Evolutionary conservation across 108 stramenopile species (phyloP).

Genomic region (Stephanodiscus triporus): DNA sequence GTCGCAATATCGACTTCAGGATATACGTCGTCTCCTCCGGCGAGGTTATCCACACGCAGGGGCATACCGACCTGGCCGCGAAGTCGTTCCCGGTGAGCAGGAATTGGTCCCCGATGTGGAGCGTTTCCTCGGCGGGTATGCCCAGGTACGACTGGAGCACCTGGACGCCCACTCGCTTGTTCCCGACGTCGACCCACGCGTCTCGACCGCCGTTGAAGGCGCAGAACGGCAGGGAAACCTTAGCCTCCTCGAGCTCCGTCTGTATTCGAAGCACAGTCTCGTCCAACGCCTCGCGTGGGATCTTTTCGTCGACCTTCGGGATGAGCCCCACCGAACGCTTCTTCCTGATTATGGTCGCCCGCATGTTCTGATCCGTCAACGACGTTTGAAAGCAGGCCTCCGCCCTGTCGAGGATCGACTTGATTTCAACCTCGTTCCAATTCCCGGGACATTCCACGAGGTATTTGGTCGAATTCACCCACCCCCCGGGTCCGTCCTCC

Average conservation of each 20-base stretch:
- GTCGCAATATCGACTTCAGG: slow-evolving; percentile 78
- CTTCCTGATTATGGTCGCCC: slow-evolving; percentile 82
- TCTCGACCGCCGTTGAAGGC: slow-evolving; percentile 94
- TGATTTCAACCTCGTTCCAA: slow-evolving; percentile 77
- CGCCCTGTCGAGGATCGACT: slow-evolving; percentile 69
- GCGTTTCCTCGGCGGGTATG: slow-evolving; percentile 64
- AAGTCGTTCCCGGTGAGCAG: slow-evolving; percentile 92
- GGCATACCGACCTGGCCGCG: slow-evolving; percentile 83
- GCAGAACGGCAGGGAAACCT: slow-evolving; percentile 78
- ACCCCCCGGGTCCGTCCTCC: slow-evolving; percentile 85
- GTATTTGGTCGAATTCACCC: slow-evolving; percentile 81
- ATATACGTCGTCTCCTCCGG: slow-evolving; percentile 93
- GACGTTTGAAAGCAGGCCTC: slow-evolving; percentile 60
- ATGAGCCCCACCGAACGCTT: slow-evolving; percentile 87
- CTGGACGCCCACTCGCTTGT: slow-evolving; percentile 91
- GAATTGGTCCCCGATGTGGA: slow-evolving; percentile 77
- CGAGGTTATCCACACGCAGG: slow-evolving; percentile 92
- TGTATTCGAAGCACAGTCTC: slow-evolving; percentile 87
- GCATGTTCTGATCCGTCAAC: slow-evolving; percentile 70
- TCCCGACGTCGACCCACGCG: slow-evolving; percentile 93
- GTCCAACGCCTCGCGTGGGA: slow-evolving; percentile 88
- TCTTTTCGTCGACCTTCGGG: slow-evolving; percentile 58
- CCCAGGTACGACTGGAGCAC: slow-evolving; percentile 82
- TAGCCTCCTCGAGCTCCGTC: slow-evolving; percentile 57
- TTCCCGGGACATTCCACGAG: slow-evolving; percentile 76